Evolutionary conservation across 2,329 filamentous ascomycete species (phyloP).

Genomic region (Helotiales sp.): DNA sequence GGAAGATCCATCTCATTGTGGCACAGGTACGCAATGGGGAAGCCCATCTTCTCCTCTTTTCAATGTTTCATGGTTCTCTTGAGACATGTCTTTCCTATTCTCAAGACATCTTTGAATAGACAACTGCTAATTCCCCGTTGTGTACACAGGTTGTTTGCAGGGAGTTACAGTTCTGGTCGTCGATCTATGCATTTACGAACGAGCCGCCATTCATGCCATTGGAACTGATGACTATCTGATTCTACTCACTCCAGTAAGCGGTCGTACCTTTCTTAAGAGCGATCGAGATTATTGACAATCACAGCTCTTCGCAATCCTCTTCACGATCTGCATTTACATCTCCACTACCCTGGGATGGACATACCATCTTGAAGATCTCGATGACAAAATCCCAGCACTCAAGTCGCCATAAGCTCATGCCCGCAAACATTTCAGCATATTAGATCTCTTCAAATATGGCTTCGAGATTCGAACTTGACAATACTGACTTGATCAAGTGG

Average conservation of each 20-base stretch:
- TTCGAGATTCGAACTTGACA: too few species aligned
- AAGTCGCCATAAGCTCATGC: not conserved
- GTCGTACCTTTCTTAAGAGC: not conserved
- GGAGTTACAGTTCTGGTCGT: not conserved
- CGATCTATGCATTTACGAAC: not conserved
- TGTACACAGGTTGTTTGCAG: not conserved
- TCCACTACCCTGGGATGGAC: conserved; percentile 7
- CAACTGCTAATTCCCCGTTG: too few species aligned
- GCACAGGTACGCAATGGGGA: too few species aligned
- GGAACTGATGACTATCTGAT: conserved; percentile 15
- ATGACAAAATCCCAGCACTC: not conserved
- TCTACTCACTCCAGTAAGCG: not conserved
- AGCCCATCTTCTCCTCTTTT: too few species aligned
- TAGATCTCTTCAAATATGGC: too few species aligned
- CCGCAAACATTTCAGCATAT: too few species aligned
- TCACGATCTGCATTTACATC: conserved; percentile 1
- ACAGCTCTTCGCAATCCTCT: conserved; percentile 2
- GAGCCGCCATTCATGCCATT: conserved; percentile 5
- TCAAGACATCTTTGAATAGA: too few species aligned
- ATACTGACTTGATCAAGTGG: not conserved
- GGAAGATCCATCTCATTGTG: conserved; percentile 10
- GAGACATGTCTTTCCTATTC: too few species aligned
- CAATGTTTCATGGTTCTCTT: too few species aligned
- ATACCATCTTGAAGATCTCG: conserved; percentile 8
- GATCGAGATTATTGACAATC: not conserved